Evolutionary conservation across 441 rosid genomes (phyloP), one percentile per base, ranked within the genome.

Genomic region (Theobroma grandiflorum): DNA sequence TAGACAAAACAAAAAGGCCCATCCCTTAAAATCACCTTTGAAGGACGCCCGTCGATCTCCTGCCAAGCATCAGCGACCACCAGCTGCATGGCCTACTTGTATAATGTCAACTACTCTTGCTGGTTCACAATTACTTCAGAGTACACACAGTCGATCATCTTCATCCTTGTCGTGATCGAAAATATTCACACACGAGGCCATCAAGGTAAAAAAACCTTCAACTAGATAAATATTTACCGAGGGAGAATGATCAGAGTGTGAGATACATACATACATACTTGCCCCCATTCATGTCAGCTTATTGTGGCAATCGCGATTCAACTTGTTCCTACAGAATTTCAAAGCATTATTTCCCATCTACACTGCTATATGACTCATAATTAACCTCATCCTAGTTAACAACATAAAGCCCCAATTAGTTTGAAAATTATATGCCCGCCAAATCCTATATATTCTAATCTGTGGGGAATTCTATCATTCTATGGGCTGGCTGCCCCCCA

Each of bases 291-390:
- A 20, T 57, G 12, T 57, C 31, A 57, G 31, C 31, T 57, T 22
- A 2, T 53, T 55, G 26, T 18, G 18, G 42, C 37, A 33, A 7
- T 33, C n/a, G 5, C 5, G 5, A 4, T 37, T 7, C 69, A 37
- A 12, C 45, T 37, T 64, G 20, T 38, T 66, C 71, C 71, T 38
- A 4, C 50, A 40, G 52, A 66, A 40, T 67, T 67, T 42, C 72
- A 67, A 42, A n/a, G 52, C 72, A n/a, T n/a, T n/a, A 35, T 37
- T 63, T 35, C 42, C 37, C 35, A 50, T 50, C 55, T 50, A 3
- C 22, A 20, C 31, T 26, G 12, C 3, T 37, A 37, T 63, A 7
- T 16, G 43, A n/a, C 57, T 52, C n/a, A 52, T 16, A 52, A 47
- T 26, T 26, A 26, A 1, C 2, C 33, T 20, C 71, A 66, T n/a